Evolutionary conservation across 495 filamentous ascomycete species (phyloP), one percentile per base, ranked within the genome.

Genomic region (Collariella sp.): DNA sequence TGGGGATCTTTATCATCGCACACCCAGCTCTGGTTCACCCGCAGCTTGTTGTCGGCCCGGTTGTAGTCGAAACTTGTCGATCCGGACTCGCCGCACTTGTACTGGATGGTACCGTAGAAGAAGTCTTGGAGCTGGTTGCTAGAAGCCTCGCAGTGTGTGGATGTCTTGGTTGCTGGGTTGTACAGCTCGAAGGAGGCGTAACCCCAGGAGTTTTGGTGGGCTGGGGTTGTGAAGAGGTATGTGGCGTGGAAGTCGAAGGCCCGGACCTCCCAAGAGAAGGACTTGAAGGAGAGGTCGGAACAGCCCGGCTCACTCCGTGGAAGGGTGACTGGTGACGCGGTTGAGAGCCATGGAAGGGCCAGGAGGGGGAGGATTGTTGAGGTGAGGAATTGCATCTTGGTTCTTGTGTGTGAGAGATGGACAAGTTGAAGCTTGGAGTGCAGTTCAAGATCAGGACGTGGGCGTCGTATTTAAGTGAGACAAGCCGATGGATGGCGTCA

Each of bases 181-280:
- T 55, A 56, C 15, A 76, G 55, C 61, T 74, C 71, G 62, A 76
- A 75, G 49, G 61, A 61, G 42, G 69, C 70, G 46, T 62, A 62
- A 18, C 71, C 73, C 58, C 59, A 67, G 7, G 70, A 68, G 51
- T 69, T 73, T 46, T 76, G 73, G 58, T 76, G 72, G 3, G 73
- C 67, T 0, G 73, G 73, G 1, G 70, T 75, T 0, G 66, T 67
- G 66, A 73, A 76, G 52, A 63, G 59, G 61, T 69, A 73, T 16
- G 54, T 55, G 16, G 70, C 66, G 59, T 68, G 64, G 63, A 67
- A 76, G 52, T 66, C 64, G 52, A 76, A 68, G 54, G 51, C 45
- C 38, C 61, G 54, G 34, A 70, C 36, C 5, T 42, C 46, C 73
- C 73, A 76, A 10, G 48, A n/a, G 47, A 72, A 70, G 50, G 56